These are phyloP conservation scores for Trichophyton equinum DNA, from an alignment of 2,329 filamentous ascomycete species.

Conservation along the genomic window DNA sequence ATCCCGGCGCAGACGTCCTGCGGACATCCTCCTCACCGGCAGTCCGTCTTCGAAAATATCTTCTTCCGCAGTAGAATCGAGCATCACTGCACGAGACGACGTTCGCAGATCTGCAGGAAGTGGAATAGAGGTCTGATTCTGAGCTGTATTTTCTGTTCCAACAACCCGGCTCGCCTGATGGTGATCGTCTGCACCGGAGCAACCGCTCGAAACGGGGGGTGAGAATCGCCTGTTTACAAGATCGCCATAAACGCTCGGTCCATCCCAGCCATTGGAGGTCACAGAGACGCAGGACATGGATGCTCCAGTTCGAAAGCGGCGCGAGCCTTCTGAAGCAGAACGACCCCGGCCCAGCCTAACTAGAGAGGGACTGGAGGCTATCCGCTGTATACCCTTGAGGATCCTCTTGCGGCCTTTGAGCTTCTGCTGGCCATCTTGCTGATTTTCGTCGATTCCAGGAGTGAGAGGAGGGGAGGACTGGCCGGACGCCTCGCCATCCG, in stretches of 20 bases:
- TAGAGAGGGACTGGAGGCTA: constrained; percentile 67
- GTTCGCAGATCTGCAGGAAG: constrained; percentile 52
- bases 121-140: constrained; percentile 41
- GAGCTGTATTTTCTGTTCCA: constrained; percentile 34
- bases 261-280: constrained; percentile 42
- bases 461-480: neutral
- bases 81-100: constrained; percentile 23
- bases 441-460: neutral
- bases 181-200: constrained; percentile 35
- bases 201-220: constrained; percentile 21
- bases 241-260: constrained; percentile 24
- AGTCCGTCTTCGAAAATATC: constrained; percentile 19
- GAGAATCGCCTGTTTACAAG: neutral
- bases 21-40: constrained; percentile 25
- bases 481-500: constrained; percentile 19
- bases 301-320: constrained; percentile 45
- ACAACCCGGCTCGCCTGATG: constrained; percentile 45
- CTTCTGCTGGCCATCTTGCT: constrained; percentile 35
- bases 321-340: constrained; percentile 48
- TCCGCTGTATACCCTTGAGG: constrained; percentile 62
- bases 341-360: constrained; percentile 50
- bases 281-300: constrained; percentile 55
- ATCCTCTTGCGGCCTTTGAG: constrained; percentile 57
- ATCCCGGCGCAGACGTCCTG: constrained; percentile 26
- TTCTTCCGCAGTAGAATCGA: constrained; percentile 15